phyloP scores from a whole-genome alignment of 2,329 filamentous ascomycete genomes.

The Fusarium hostae region DNA sequence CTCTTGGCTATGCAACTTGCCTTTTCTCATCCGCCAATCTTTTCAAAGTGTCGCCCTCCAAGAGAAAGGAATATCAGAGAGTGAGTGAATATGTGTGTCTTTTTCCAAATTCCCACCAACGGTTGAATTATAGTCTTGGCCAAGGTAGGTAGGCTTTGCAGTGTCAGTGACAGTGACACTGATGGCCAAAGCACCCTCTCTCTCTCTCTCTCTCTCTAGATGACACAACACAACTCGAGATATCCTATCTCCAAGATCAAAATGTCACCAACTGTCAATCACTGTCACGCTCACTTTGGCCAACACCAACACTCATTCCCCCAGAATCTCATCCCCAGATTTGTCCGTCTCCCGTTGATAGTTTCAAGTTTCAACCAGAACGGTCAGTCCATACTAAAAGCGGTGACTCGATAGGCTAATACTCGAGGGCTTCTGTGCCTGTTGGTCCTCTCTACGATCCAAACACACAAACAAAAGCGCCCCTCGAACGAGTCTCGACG shows the following conservation, averaged over 20 bases:
- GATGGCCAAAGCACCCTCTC: background rate
- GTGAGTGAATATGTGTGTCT: background rate
- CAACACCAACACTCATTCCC: background rate
- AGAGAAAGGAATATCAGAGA: background rate
- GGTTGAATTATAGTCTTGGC: background rate
- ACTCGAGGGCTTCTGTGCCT: background rate
- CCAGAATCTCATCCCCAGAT: background rate
- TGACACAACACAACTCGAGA: background rate
- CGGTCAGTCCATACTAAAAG: background rate
- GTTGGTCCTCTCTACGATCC: background rate
- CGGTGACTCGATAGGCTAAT: conserved; percentile 7
- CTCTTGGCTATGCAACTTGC: conserved; percentile 14
- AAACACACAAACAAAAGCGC: background rate
- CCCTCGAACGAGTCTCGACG: conserved; percentile 1
- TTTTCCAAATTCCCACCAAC: background rate
- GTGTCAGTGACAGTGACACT: background rate
- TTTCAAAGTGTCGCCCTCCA: background rate
- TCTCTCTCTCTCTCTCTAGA: background rate
- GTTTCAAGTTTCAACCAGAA: conserved; percentile 3
- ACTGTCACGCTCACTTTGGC: background rate
- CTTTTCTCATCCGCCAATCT: background rate
- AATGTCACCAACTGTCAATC: background rate
- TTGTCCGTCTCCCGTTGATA: background rate
- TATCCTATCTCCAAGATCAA: background rate
- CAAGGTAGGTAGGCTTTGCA: background rate